Evolutionary conservation across 331 rosid genomes (phyloP), one percentile per base, ranked within the genome.

Genomic region (Prunus yedoensis): DNA sequence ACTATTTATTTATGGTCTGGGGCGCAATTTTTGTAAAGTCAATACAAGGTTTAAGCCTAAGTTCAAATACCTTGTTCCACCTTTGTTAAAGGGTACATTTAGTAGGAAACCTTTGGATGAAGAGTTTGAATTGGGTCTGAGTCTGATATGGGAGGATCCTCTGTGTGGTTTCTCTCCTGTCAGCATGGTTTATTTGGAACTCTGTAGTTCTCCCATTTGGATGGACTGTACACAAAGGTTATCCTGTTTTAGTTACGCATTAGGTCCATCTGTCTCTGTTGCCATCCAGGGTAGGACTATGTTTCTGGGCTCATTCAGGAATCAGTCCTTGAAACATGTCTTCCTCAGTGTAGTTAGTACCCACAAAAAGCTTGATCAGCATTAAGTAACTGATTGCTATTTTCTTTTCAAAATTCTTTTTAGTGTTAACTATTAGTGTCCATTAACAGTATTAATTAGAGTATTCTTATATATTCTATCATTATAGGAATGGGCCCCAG

Each of bases 401-500:
- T 47, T 51, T 25, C 16, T 49, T 73, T 46, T 73, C 28, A 59
- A 77, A 68, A 70, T 46, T 68, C 58, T 46, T 41, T 63, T 80
- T 35, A 54, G 21, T 80, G 67, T 60, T 53, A 47, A 46, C 51
- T 74, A 27, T 54, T 73, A 53, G 69, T 61, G 82, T 74, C 71
- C 69, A 54, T 77, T 74, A 74, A 83, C 62, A 73, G 70, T 46
- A 84, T 83, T 81, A 79, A 75, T 85, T 78, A 57, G 85, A 85
- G 86, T 74, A 84, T 88, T 79, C 84, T 80, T 83, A 79, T 87
- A 76, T 83, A 88, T 82, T 87, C 81, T 78, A 88, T 90, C 83
- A 87, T 87, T 89, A 78, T 91, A 94, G 98, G 97, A 86, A 85
- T 77, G 73, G 84, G 87, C 83, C 93, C 87, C 86, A 85, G 80